Evolutionary conservation across 228 moss, liverwort and hornwort genomes (phyloP), one percentile per base, ranked within the genome.

Genomic region (Sphagnum magellanicum): DNA sequence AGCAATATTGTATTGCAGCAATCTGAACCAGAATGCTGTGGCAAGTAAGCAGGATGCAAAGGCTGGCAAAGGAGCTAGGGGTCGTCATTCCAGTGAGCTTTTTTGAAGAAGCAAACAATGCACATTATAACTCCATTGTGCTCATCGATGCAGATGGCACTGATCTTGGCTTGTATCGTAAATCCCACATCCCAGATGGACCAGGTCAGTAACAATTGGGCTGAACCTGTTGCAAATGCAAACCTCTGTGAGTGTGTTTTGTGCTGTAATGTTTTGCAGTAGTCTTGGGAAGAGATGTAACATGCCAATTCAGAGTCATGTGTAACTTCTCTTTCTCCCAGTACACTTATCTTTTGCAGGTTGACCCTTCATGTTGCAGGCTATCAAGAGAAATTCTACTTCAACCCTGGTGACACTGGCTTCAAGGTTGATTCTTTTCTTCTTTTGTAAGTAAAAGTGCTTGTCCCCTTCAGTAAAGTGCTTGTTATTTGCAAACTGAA

Each of bases 331-430:
- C 32, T 32, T 3, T 32, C 3, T 32, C 32, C 32, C 32, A 32
- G 32, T 32, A 32, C 32, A 32, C 32, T 32, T 32, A 32, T 32
- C 32, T 32, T 32, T 32, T 32, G 32, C 32, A 32, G 32, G 32
- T 32, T 32, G 32, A 32, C 3, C 32, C 32, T 32, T 32, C 12
- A 16, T 64, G 2, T 67, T 69, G 62, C 79, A 89, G 89, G 97
- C 53, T 98, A 98, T 68, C 90, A 98, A 84, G 97, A 98, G 77
- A 98, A 98, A 73, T 98, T 81, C 6, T 98, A 98, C 73, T 98
- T 98, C 64, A 98, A 91, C 68, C 91, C 91, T 15, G 97, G 97
- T 12, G 97, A 98, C 53, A 93, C 97, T 5, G 97, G 97, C 46
- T 98, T 98, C 16, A 88, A 93, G 84, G 97, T 89, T 57, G 32